phyloP scores from a whole-genome alignment of 2,329 filamentous ascomycete species.

The Aquanectria penicillioides region DNA sequence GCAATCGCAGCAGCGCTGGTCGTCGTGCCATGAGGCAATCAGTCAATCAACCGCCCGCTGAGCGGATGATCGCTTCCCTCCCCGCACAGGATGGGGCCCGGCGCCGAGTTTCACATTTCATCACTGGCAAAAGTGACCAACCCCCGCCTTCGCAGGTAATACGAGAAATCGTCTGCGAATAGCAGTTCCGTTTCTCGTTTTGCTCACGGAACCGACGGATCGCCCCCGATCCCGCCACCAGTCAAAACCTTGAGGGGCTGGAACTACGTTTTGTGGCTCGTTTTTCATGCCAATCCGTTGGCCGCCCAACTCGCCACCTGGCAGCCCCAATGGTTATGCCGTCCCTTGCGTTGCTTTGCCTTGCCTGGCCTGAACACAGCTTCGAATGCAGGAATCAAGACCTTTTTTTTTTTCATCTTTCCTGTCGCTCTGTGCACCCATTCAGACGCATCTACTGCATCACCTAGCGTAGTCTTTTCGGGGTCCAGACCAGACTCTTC shows the following conservation, averaged over 20 bases:
- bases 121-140: neutral
- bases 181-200: neutral
- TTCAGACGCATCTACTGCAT: neutral
- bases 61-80: neutral
- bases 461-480: neutral
- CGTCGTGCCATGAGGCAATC: slow-evolving; percentile 15
- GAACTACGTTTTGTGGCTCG: neutral
- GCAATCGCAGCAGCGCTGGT: neutral
- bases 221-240: slow-evolving; percentile 1
- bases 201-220: slow-evolving; percentile 1
- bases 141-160: no score
- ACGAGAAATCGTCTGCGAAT: neutral
- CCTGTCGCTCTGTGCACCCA: neutral
- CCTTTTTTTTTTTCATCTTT: slow-evolving; percentile 4
- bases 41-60: slow-evolving; percentile 1
- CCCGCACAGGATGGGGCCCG: slow-evolving; percentile 14
- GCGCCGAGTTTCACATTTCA: slow-evolving; percentile 2
- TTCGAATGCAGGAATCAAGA: slow-evolving; percentile 14
- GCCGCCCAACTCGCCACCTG: neutral
- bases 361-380: neutral
- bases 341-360: slow-evolving; percentile 11
- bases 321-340: neutral
- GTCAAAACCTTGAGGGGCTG: slow-evolving; percentile 7
- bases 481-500: neutral
- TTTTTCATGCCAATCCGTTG: slow-evolving; percentile 1